Evolutionary conservation across 306 rosid species (phyloP).

Genomic region (Hippophae rhamnoides): DNA sequence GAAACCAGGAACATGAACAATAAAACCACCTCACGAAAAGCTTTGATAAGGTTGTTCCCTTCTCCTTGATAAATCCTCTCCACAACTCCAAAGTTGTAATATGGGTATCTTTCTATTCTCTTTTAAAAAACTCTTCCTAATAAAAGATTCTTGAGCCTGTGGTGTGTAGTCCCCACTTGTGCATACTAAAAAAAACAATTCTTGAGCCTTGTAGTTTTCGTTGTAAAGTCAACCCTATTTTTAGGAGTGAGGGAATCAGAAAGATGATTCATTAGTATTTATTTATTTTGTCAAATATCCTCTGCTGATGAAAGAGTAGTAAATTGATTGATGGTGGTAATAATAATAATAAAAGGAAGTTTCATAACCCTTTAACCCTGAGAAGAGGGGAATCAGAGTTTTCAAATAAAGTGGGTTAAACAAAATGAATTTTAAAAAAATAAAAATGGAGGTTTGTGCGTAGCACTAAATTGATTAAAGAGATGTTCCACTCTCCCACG

Average conservation of each 20-base stretch:
- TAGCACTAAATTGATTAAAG: background rate
- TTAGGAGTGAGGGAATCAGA: background rate
- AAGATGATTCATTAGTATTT: slow-evolving; percentile 3
- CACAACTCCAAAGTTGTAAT: slow-evolving; percentile 4
- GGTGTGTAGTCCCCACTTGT: slow-evolving; percentile 16
- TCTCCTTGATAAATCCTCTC: background rate
- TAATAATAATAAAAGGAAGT: too few relatives aligned
- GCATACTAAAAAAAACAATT: slow-evolving; percentile 1
- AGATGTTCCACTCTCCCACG: background rate
- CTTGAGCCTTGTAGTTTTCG: slow-evolving; percentile 21
- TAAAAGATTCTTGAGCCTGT: too few relatives aligned
- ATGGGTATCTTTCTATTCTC: background rate
- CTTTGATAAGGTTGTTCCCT: background rate
- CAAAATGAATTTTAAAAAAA: background rate
- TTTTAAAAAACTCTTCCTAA: background rate
- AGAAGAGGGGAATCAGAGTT: slow-evolving; percentile 2
- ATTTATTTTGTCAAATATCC: background rate
- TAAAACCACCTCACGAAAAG: background rate
- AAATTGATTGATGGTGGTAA: too few relatives aligned
- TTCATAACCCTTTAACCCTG: too few relatives aligned
- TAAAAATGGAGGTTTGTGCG: background rate
- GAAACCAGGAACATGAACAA: slow-evolving; percentile 20
- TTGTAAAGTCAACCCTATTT: slow-evolving; percentile 37
- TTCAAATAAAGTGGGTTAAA: background rate
- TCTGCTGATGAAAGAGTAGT: slow-evolving; percentile 2